Conservation (phyloP, 768 basidiomycete genomes). For the Pluteus cervinus region DNA sequence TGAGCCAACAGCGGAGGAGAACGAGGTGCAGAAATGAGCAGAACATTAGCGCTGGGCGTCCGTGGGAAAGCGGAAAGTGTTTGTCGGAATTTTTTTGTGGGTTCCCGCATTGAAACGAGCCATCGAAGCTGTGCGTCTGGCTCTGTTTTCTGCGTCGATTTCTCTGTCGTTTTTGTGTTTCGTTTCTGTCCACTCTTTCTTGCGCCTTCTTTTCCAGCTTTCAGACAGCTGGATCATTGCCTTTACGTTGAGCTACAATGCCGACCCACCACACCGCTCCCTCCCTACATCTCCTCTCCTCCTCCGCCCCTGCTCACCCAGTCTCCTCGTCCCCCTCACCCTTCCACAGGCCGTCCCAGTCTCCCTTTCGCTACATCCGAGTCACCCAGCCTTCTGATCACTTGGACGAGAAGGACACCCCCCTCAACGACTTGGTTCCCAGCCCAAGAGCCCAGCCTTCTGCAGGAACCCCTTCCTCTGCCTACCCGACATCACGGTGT, state of each 20-base stretch:
- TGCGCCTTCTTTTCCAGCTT: conserved; percentile 15
- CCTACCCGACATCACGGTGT: too few species aligned
- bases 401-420: conserved; percentile 10
- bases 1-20: too few species aligned
- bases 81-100: too few species aligned
- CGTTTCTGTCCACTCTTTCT: conserved; percentile 11
- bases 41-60: too few species aligned
- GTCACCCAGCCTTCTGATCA: conserved; percentile 4
- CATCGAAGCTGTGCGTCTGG: too few species aligned
- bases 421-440: conserved; percentile 1
- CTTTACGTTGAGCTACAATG: too few species aligned
- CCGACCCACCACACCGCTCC: conserved; percentile 15
- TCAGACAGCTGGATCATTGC: conserved; percentile 23
- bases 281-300: conserved; percentile 21
- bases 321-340: conserved; percentile 14
- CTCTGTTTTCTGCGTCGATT: conserved; percentile 9
- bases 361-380: too few species aligned
- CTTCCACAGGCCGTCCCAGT: conserved; percentile 3
- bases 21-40: too few species aligned
- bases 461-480: neutral
- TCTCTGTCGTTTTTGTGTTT: conserved; percentile 13
- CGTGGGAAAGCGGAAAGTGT: too few species aligned
- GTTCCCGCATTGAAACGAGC: too few species aligned
- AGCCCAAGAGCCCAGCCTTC: neutral
- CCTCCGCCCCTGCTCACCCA: conserved; percentile 15